Conservation (phyloP, 2,329 filamentous ascomycete species). For the Xylariaceae sp. region DNA sequence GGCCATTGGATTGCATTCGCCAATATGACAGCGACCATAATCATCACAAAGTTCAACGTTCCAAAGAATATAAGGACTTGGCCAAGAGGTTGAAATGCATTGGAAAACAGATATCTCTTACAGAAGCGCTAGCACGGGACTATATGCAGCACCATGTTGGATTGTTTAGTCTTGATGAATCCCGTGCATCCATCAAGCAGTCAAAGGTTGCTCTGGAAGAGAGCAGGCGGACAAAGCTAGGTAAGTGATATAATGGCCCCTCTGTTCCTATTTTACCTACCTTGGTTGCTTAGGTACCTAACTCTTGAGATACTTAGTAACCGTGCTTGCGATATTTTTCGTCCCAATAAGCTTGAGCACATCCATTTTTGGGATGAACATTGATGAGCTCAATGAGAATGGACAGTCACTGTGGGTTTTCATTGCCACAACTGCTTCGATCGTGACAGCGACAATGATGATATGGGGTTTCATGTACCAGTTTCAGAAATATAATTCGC, state of each 20-base stretch:
- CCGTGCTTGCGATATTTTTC: neutral
- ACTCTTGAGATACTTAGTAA: neutral
- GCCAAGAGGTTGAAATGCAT: neutral
- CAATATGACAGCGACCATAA: neutral
- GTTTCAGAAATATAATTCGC: neutral
- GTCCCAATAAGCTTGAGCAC: conserved; percentile 1
- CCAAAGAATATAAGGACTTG: neutral
- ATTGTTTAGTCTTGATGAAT: neutral
- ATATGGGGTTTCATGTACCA: conserved; percentile 2
- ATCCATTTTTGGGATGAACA: neutral
- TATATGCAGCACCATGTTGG: neutral
- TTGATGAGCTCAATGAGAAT: neutral
- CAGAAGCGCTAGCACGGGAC: neutral
- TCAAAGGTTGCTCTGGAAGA: neutral
- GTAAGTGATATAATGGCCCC: neutral
- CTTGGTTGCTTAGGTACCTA: neutral
- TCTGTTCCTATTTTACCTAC: neutral
- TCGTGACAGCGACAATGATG: neutral
- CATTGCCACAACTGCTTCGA: neutral
- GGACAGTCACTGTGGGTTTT: neutral
- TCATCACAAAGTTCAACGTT: neutral
- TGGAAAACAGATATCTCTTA: neutral
- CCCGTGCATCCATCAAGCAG: neutral
- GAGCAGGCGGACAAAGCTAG: neutral
- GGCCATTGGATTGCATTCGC: neutral